Conservation (phyloP, 116 monocot species). For the Dioscorea cayenensis region DNA sequence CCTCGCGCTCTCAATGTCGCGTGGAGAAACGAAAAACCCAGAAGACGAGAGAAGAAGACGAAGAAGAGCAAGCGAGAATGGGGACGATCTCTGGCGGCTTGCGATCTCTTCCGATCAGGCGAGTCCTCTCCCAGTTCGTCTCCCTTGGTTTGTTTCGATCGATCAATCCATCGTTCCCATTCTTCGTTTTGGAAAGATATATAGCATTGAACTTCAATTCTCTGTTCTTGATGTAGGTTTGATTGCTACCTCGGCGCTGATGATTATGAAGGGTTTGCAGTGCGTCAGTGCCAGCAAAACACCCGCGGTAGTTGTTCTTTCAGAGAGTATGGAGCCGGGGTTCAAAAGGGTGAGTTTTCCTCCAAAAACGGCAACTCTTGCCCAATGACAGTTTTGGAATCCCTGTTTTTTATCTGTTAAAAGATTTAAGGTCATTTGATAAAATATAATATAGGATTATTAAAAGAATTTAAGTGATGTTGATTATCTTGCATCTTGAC, state of each 20-base stretch:
- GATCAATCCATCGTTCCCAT: neutral
- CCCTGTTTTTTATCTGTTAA: no score
- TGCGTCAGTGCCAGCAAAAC: slow-evolving; percentile 73
- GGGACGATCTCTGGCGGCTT: neutral
- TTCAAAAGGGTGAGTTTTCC: slow-evolving; percentile 61
- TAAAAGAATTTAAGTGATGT: no score
- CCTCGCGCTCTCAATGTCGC: no score
- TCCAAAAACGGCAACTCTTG: neutral
- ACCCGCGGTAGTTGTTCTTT: slow-evolving; percentile 72
- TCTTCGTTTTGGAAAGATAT: neutral
- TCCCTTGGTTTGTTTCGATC: neutral
- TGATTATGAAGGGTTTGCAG: slow-evolving; percentile 80
- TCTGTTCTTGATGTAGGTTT: slow-evolving; percentile 48
- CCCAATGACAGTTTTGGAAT: neutral
- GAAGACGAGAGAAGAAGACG: neutral
- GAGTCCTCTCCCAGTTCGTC: neutral
- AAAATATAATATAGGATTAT: no score
- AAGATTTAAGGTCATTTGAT: no score
- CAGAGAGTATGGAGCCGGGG: slow-evolving; percentile 83
- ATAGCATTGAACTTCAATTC: neutral
- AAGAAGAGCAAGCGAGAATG: neutral
- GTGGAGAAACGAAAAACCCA: no score
- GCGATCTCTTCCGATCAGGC: neutral
- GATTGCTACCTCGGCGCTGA: slow-evolving; percentile 66
- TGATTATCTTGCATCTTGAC: no score